Base-by-base conservation (phyloP, 2,329 filamentous ascomycete genomes). In the Colletotrichum kahawae region DNA sequence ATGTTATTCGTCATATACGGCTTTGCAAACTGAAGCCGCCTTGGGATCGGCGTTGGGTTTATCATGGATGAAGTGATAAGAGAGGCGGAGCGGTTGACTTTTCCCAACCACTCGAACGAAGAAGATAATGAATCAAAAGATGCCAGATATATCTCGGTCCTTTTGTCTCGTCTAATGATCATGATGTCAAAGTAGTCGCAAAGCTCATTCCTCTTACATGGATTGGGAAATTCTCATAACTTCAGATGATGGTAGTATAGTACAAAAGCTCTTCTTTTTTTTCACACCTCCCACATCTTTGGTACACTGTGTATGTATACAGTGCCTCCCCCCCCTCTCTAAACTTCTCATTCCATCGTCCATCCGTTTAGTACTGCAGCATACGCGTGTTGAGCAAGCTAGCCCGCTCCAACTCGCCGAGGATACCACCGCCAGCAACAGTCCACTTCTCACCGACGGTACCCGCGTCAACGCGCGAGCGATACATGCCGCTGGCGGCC, bases 371-470 rank as follows among this genome's bases (percentile, higher is more conserved):
- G 54, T 67, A 68, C 57, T 75, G 73, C 69, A 75, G 31, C 80
- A 87, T 79, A 78, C 85, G 86, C 85, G 89, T 82, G 56, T 84
- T 88, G 82, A 88, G 83, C 79, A 92, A 80, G 56, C 87, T 81
- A 6, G 91, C 90, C 80, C 93, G 92, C 87, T 98, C 95, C 86
- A 98, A 90, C 89, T 98, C 95, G 9, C 95, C 95, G 60, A 98
- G 89, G 67, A 96, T 90, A 18, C 96, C 96, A 80, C 94, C 92
- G 27, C 95, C 95, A 64, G 93, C 92, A 79, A 98, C 82, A 64
- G 92, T 92, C 95, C 96, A 98, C 86, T 95, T 95, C 88, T 97
- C 94, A 27, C 90, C 88, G 43, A 98, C 93, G 77, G 90, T 88
- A 77, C 87, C 87, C 81, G 96, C 92, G 80, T 94, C 93, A 65